Conservation (phyloP, 257 asterid genomes). For the Solanum lycopersicoides region DNA sequence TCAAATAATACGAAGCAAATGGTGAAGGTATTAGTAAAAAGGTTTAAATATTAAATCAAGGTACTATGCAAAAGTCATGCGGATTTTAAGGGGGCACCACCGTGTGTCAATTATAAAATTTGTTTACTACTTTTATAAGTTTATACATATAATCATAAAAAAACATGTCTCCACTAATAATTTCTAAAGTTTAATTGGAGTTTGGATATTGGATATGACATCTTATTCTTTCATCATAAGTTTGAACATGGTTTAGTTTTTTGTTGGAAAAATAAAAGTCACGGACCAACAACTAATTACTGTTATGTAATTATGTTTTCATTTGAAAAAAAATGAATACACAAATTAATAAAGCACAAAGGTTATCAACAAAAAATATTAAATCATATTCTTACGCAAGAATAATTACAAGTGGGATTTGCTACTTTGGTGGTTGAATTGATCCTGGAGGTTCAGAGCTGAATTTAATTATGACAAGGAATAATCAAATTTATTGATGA, state of each 20-base stretch:
- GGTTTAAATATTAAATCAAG: neutral
- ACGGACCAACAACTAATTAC: neutral
- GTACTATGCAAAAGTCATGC: slow-evolving; percentile 1
- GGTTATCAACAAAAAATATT: neutral
- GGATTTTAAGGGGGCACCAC: neutral
- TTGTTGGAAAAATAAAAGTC: neutral
- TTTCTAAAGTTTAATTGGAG: neutral
- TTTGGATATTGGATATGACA: neutral
- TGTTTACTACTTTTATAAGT: neutral
- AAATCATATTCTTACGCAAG: neutral
- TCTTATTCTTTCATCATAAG: neutral
- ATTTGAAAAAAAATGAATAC: neutral
- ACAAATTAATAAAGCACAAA: neutral
- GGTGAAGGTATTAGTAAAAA: neutral
- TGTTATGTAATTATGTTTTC: neutral
- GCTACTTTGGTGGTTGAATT: neutral
- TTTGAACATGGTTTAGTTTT: neutral
- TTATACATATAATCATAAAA: neutral
- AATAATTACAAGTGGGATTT: neutral
- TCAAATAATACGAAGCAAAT: too few relatives aligned
- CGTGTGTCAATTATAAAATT: neutral
- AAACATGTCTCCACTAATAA: neutral
- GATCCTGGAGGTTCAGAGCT: neutral
- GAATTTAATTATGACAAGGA: neutral
- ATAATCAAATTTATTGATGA: neutral